Percentiles rank a stretch among this genome's conserved stretches.
These are phyloP conservation scores for Cryptococcus sp. DNA, from an alignment of 1,284 basidiomycete species.

Conservation along the genomic window DNA sequence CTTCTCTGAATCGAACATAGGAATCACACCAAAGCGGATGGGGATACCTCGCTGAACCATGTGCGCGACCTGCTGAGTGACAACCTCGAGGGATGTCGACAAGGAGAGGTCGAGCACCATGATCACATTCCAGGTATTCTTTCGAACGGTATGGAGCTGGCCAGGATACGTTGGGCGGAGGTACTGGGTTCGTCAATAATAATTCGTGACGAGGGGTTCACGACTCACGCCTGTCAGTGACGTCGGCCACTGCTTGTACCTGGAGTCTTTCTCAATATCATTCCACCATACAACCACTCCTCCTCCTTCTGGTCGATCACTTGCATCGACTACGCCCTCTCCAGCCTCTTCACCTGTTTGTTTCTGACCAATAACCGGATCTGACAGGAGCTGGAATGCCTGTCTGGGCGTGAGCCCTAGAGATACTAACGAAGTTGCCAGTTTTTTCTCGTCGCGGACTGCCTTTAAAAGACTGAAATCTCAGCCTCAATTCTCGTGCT, in stretches of 20 bases:
- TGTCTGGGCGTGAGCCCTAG: slow-evolving; percentile 62
- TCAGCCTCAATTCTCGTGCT: slow-evolving; percentile 5
- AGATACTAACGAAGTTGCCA: slow-evolving; percentile 60
- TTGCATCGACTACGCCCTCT: slow-evolving; percentile 79
- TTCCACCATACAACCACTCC: slow-evolving; percentile 80
- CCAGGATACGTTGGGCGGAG: slow-evolving; percentile 55
- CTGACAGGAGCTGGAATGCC: slow-evolving; percentile 67
- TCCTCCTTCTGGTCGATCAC: slow-evolving; percentile 75
- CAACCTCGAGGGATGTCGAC: slow-evolving; percentile 57
- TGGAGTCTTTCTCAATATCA: slow-evolving; percentile 72
- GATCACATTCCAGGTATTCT: slow-evolving; percentile 77
- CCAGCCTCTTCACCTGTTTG: slow-evolving; percentile 56
- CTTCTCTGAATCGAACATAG: slow-evolving; percentile 49
- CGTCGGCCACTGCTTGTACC: slow-evolving; percentile 35
- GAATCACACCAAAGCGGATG: slow-evolving; percentile 77
- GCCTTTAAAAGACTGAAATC: slow-evolving; percentile 59
- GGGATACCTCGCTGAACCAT: slow-evolving; percentile 70
- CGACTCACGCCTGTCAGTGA: slow-evolving; percentile 25
- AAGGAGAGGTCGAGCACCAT: slow-evolving; percentile 72
- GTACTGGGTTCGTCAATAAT: slow-evolving; percentile 15
- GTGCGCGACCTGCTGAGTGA: slow-evolving; percentile 60
- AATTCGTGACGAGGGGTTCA: neutral
- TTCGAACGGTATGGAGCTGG: slow-evolving; percentile 64
- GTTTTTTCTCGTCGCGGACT: slow-evolving; percentile 66
- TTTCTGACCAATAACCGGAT: slow-evolving; percentile 55